Evolutionary conservation across 257 asterid species (phyloP).

Genomic region (Coffea eugenioides): DNA sequence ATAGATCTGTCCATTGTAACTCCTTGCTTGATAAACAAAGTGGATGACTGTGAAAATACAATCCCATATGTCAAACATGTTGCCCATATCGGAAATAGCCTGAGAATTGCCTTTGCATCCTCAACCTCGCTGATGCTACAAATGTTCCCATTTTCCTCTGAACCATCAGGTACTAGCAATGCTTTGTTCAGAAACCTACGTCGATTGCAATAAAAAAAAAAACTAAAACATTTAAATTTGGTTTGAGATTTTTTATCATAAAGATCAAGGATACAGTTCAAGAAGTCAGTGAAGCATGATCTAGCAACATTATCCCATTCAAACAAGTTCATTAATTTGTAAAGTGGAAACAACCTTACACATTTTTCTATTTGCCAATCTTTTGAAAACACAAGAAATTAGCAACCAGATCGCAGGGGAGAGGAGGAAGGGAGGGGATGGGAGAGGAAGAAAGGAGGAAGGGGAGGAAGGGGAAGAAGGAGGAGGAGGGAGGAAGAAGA

Average conservation of each 20-base stretch:
- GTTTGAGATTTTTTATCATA: neutral
- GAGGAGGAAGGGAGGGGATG: too few relatives aligned
- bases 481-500: too few relatives aligned
- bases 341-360: neutral
- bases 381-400: too few relatives aligned
- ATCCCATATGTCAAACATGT: conserved; percentile 42
- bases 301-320: neutral
- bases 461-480: too few relatives aligned
- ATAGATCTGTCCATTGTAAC: conserved; percentile 31
- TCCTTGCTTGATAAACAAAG: conserved; percentile 58
- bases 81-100: conserved; percentile 35
- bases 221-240: too few relatives aligned
- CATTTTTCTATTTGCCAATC: neutral
- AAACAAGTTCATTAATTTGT: neutral
- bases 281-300: neutral
- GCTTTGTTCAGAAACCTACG: conserved; percentile 22
- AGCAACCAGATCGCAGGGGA: too few relatives aligned
- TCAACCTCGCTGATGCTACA: conserved; percentile 31
- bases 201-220: neutral
- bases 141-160: conserved; percentile 10
- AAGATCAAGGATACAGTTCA: neutral
- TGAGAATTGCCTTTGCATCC: conserved; percentile 39
- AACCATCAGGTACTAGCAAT: conserved; percentile 31
- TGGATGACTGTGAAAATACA: conserved; percentile 52
- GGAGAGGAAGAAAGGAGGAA: too few relatives aligned